Base-by-base conservation (phyloP, 139 green algal species). In the Coelastrella sp. region DNA sequence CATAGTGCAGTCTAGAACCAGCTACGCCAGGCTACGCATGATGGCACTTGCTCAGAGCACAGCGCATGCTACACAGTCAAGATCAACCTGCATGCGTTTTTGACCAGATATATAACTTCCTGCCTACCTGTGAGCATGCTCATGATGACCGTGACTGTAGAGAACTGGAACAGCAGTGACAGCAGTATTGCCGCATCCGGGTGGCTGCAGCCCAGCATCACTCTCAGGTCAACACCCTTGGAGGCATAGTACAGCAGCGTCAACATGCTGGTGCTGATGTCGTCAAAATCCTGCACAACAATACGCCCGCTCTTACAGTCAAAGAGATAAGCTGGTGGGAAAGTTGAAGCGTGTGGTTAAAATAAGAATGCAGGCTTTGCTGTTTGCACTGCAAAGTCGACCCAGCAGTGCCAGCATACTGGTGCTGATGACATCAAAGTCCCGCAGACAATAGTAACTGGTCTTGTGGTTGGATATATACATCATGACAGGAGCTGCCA, bases 101-200 rank as follows among this genome's bases (percentile, higher is more conserved):
- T 32, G 73, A 7, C 20, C 11, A n/a, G 20, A 7, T 22, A 32
- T n/a, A 32, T 32, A 56, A 8, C n/a, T 13, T 56, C 7, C 6
- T 32, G 20, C 14, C 73, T 6, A 7, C 5, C 75, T 32, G 94
- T 92, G 4, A 94, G 83, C 84, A 93, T 80, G 84, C 94, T 95
- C 14, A 95, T 77, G 13, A 95, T 84, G 3, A 95, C 90, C 74
- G 93, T 92, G 58, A 61, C 23, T 80, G 92, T 89, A 3, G 68
- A 57, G 56, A 93, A 93, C 58, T 91, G 32, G 23, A 80, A 93
- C 54, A 87, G 47, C 58, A 89, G 71, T 5, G 75, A 60, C 22
- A 91, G 79, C 2, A 68, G 5, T 5, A 90, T 82, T 32, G 56
- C 83, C 11, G 89, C 61, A 7, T 32, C 22, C 4, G 91, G 86